These are phyloP conservation scores for Fusarium luffae DNA, from an alignment of 2,329 filamentous ascomycete genomes.

Conservation along the genomic window DNA sequence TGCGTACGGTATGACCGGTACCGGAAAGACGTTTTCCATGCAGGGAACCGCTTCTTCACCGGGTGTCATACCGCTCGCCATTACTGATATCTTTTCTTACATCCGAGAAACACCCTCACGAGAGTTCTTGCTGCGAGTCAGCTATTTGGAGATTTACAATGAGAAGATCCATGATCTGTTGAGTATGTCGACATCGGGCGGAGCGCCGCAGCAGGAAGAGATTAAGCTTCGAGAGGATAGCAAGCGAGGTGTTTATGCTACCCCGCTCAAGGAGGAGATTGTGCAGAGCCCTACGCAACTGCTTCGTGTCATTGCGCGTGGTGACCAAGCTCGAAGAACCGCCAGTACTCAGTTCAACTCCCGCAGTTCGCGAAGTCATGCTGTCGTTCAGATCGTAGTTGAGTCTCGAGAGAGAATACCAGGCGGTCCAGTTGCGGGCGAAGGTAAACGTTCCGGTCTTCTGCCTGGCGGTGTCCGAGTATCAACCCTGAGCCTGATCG, in stretches of 20 bases:
- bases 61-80: slow-evolving; percentile 95
- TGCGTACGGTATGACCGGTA: slow-evolving; percentile 98
- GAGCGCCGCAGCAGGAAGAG: slow-evolving; percentile 77
- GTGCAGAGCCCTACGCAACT: slow-evolving; percentile 97
- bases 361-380: slow-evolving; percentile 95
- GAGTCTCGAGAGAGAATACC: slow-evolving; percentile 91
- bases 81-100: slow-evolving; percentile 99
- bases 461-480: slow-evolving; percentile 91
- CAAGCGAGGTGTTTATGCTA: slow-evolving; percentile 96
- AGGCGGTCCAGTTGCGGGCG: slow-evolving; percentile 52
- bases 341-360: slow-evolving; percentile 98
- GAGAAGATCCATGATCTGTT: slow-evolving; percentile 96
- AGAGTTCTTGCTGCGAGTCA: slow-evolving; percentile 94
- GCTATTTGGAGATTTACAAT: slow-evolving; percentile 99
- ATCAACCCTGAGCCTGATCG: slow-evolving; percentile 93
- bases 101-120: slow-evolving; percentile 95
- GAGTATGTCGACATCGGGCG: slow-evolving; percentile 74
- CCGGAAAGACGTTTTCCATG: slow-evolving; percentile 99
- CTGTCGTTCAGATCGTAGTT: slow-evolving; percentile 97
- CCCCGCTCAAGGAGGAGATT: slow-evolving; percentile 96
- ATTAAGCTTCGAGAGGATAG: slow-evolving; percentile 97
- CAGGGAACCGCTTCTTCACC: slow-evolving; percentile 96
- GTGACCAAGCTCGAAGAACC: slow-evolving; percentile 88
- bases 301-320: slow-evolving; percentile 91
- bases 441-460: slow-evolving; percentile 74